Base-by-base conservation (phyloP, 768 basidiomycete genomes). In the Rhizopogon sp. region DNA sequence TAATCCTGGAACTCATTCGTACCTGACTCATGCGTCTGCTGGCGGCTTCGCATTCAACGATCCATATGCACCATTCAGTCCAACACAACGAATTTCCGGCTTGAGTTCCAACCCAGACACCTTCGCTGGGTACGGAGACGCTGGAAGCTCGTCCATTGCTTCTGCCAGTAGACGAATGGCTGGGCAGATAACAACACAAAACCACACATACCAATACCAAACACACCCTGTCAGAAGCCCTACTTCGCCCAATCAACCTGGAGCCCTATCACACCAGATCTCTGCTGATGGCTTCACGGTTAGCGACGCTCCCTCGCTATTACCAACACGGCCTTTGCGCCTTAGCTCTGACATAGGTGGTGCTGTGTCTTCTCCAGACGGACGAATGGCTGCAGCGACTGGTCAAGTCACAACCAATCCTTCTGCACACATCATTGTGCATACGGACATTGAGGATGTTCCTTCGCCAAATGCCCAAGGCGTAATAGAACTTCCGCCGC, bases 371-470 rank as follows among this genome's bases (percentile, higher is more conserved):
- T 76, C 82, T 2, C 67, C 72, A 37, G 70, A 72, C 37, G 76
- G 75, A 39, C 73, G 77, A 31, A 86, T 85, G 65, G 81, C 80
- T 6, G 73, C 74, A 2, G 74, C 78, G 74, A 79, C 80, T n/a
- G 79, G 79, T 20, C 54, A 67, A 29, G 59, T 74, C 5, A 51
- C 57, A 9, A 25, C 35, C 35, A 37, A 11, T 33, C 31, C 31
- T 33, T 9, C 8, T 33, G 31, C 35, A 3, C 35, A 11, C 0
- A 5, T 37, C 4, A 11, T 37, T 10, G 35, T 37, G 13, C 35
- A 37, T 37, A 37, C 35, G 10, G 35, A 37, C 35, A 37, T 37
- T 13, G 35, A 37, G 35, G 35, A 37, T 37, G 35, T 37, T 37
- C 13, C 35, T 11, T 9, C 35, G 35, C 11, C 35, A 13, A 11